These are phyloP conservation scores for Sarocladium oryzae DNA, from an alignment of 2,329 filamentous ascomycete species.

Conservation along the genomic window DNA sequence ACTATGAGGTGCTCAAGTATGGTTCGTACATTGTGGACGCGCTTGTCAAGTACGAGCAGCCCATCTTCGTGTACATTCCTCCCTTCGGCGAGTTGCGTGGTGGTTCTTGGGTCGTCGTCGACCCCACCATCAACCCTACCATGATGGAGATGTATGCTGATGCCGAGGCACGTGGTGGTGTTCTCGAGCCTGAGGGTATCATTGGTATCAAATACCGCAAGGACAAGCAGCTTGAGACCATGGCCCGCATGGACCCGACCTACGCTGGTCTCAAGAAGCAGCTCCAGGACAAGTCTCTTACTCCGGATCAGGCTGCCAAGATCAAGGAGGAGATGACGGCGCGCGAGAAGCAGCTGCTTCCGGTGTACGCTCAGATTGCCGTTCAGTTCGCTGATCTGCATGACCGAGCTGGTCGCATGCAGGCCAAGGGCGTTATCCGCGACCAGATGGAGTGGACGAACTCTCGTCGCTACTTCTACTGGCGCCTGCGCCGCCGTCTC, in stretches of 20 bases:
- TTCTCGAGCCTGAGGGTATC: conserved; percentile 96
- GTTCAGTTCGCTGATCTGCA: conserved; percentile 95
- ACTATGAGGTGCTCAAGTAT: conserved; percentile 99
- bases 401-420: conserved; percentile 94
- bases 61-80: conserved; percentile 98
- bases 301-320: conserved; percentile 65
- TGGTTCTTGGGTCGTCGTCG: conserved; percentile 98
- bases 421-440: conserved; percentile 93
- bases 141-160: conserved; percentile 99
- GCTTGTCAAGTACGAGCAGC: conserved; percentile 96
- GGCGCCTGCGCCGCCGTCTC: conserved; percentile 91
- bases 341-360: conserved; percentile 83
- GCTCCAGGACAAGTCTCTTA: conserved; percentile 55
- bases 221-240: conserved; percentile 94
- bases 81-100: conserved; percentile 94
- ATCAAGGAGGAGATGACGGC: conserved; percentile 79
- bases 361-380: conserved; percentile 92
- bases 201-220: conserved; percentile 98
- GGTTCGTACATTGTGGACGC: conserved; percentile 98
- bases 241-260: conserved; percentile 82
- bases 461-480: conserved; percentile 97
- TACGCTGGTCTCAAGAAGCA: conserved; percentile 82
- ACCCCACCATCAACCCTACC: conserved; percentile 94
- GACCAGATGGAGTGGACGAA: conserved; percentile 78
- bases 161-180: conserved; percentile 88